These are phyloP conservation scores for Xylariaceae sp. DNA, from an alignment of 2,329 filamentous ascomycete species.

Conservation along the genomic window DNA sequence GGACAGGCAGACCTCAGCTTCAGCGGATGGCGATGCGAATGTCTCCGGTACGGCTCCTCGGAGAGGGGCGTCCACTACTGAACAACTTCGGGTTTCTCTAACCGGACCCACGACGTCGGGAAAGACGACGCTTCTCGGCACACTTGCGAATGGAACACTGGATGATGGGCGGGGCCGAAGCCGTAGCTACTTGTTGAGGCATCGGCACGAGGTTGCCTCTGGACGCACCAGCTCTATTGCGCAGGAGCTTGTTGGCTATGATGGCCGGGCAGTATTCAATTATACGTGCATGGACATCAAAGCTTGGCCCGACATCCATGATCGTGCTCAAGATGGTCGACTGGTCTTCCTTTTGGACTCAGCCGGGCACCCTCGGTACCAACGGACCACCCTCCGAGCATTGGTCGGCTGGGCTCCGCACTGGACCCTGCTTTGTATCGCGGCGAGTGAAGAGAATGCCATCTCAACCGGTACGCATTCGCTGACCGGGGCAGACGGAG, in stretches of 20 bases:
- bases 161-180: conserved; percentile 93
- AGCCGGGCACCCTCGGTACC: conserved; percentile 82
- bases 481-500: conserved; percentile 43
- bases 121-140: conserved; percentile 87
- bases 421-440: conserved; percentile 84
- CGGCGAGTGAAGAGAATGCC: conserved; percentile 64
- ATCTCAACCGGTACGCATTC: conserved; percentile 37
- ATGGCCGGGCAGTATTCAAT: conserved; percentile 60
- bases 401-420: conserved; percentile 95
- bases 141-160: conserved; percentile 76
- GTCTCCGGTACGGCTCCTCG: conserved; percentile 26
- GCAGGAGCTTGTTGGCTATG: conserved; percentile 88
- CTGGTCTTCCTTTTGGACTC: conserved; percentile 89
- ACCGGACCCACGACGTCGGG: conserved; percentile 86
- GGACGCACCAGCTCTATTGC: conserved; percentile 92
- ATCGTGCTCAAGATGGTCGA: conserved; percentile 64
- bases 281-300: conserved; percentile 82
- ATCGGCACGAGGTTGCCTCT: conserved; percentile 86
- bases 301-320: conserved; percentile 92
- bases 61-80: conserved; percentile 48
- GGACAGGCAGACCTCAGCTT: conserved; percentile 31
- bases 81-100: conserved; percentile 81
- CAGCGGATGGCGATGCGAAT: conserved; percentile 19
- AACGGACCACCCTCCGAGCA: conserved; percentile 80
- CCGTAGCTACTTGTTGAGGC: conserved; percentile 79